Conservation (phyloP, 441 rosid species). For the Pelargonium citronellum region DNA sequence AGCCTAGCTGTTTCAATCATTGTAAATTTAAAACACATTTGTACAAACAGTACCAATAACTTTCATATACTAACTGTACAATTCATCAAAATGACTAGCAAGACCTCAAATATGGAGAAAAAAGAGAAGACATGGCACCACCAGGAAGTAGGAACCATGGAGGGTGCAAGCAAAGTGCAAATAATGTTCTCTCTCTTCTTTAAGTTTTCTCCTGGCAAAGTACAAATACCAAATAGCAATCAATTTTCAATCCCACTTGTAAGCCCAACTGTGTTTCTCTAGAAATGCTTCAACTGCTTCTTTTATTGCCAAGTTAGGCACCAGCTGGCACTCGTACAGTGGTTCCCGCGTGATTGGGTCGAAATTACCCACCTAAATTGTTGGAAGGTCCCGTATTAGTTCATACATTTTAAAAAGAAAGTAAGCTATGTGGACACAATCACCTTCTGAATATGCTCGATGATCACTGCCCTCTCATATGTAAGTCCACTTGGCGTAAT, state of each 20-base stretch:
- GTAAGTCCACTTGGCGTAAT: conserved; percentile 84
- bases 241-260: conserved; percentile 30
- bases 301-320: conserved; percentile 70
- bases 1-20: too few relatives aligned
- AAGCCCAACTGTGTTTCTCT: conserved; percentile 77
- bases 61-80: too few relatives aligned
- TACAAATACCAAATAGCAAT: not conserved
- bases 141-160: too few relatives aligned
- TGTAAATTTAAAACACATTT: too few relatives aligned
- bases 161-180: too few relatives aligned
- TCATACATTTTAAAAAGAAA: not conserved
- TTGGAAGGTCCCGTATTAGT: too few relatives aligned
- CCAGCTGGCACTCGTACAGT: conserved; percentile 45
- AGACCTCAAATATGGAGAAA: too few relatives aligned
- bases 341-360: conserved; percentile 78
- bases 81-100: too few relatives aligned
- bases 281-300: conserved; percentile 81
- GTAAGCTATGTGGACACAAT: not conserved
- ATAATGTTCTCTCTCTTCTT: too few relatives aligned
- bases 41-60: too few relatives aligned
- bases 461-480: conserved; percentile 80
- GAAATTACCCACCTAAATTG: conserved; percentile 65
- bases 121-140: too few relatives aligned
- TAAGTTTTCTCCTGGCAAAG: too few relatives aligned
- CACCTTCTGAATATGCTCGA: conserved; percentile 80